These are phyloP conservation scores for Peterozyma xylosa DNA, from an alignment of 805 yeast species.

Conservation along the genomic window DNA sequence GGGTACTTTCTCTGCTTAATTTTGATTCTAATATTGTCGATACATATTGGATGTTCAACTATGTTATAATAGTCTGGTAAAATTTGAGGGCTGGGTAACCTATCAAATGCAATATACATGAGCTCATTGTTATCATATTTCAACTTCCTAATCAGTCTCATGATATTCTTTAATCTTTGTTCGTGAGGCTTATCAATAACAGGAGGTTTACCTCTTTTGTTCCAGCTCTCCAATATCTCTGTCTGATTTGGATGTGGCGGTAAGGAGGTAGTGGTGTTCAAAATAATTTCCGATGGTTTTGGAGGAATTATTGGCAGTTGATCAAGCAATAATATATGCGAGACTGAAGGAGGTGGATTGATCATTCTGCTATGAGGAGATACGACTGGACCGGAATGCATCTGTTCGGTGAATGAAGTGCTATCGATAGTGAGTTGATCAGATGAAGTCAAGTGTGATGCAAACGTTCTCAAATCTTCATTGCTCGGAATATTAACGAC, in stretches of 20 bases:
- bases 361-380: not conserved
- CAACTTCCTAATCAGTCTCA: conserved; percentile 75
- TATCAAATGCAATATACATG: conserved; percentile 66
- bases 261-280: conserved; percentile 7
- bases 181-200: conserved; percentile 88
- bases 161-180: conserved; percentile 79
- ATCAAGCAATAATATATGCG: conserved; percentile 6
- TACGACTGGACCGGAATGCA: not conserved
- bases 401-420: not conserved
- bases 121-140: conserved; percentile 41
- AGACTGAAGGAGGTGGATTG: not conserved
- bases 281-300: conserved; percentile 8
- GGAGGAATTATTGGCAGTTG: conserved; percentile 14
- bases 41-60: conserved; percentile 53
- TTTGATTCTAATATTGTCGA: conserved; percentile 70
- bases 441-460: conserved; percentile 1
- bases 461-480: not conserved
- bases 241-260: conserved; percentile 9
- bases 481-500: not conserved
- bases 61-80: conserved; percentile 47
- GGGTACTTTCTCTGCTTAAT: conserved; percentile 80
- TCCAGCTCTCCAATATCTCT: conserved; percentile 27
- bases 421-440: not conserved
- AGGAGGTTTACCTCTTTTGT: conserved; percentile 85
- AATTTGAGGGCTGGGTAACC: conserved; percentile 62